Conservation (phyloP, 768 basidiomycete genomes). For the Leccinum aurantiacum region DNA sequence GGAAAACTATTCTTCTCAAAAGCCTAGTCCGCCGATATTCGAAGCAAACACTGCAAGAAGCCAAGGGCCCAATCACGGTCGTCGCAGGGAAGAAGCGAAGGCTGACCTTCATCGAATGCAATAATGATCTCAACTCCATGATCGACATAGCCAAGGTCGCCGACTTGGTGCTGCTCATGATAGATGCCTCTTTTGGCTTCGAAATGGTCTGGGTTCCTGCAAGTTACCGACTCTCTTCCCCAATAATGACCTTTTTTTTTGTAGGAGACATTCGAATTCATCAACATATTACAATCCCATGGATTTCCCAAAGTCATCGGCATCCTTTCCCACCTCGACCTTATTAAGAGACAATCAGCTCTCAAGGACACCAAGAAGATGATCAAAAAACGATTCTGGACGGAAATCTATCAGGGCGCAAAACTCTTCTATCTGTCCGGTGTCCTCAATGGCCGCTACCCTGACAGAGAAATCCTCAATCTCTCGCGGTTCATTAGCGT, state of each 20-base stretch:
- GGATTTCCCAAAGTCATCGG: constrained; percentile 99
- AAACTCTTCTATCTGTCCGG: constrained; percentile 98
- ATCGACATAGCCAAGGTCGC: constrained; percentile 97
- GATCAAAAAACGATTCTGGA: constrained; percentile 98
- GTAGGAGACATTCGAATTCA: constrained; percentile 98
- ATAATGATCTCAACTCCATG: constrained; percentile 97
- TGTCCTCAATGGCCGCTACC: constrained; percentile 95
- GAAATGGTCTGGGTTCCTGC: constrained; percentile 78
- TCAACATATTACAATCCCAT: constrained; percentile 94
- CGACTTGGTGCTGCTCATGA: constrained; percentile 94
- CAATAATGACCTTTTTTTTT: not conserved
- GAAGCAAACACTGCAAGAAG: constrained; percentile 88
- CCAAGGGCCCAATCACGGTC: constrained; percentile 92
- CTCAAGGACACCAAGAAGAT: constrained; percentile 90
- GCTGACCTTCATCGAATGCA: constrained; percentile 96
- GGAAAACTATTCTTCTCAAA: constrained; percentile 92
- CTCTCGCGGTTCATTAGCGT: constrained; percentile 94
- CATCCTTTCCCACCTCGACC: constrained; percentile 92
- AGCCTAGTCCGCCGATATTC: constrained; percentile 89
- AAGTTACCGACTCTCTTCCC: not conserved
- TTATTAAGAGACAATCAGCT: constrained; percentile 88
- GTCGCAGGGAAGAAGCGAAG: constrained; percentile 90
- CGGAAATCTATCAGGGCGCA: constrained; percentile 97
- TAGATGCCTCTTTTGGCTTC: constrained; percentile 96
- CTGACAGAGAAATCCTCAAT: constrained; percentile 94